Evolutionary conservation across 2,329 filamentous ascomycete species (phyloP).

Genomic region (Aspergillus ochraceus): DNA sequence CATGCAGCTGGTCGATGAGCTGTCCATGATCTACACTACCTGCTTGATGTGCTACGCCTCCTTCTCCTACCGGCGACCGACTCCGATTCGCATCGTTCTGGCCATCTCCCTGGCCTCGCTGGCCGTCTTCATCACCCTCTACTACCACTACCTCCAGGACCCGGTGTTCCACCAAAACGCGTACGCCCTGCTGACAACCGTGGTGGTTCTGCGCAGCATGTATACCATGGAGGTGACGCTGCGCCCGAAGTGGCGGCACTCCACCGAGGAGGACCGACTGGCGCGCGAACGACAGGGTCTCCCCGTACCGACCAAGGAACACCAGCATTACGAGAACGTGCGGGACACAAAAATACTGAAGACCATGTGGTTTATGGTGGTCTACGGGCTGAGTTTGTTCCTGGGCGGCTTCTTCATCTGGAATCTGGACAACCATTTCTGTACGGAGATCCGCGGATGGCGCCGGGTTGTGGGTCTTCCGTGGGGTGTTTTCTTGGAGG

Average conservation of each 20-base stretch:
- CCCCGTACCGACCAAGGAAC: constrained; percentile 43
- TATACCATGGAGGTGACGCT: constrained; percentile 72
- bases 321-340: constrained; percentile 51
- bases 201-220: constrained; percentile 71
- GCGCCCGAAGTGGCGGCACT: constrained; percentile 57
- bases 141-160: constrained; percentile 80
- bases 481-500: constrained; percentile 75
- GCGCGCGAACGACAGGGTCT: constrained; percentile 36
- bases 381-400: constrained; percentile 68
- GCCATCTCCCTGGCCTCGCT: constrained; percentile 58
- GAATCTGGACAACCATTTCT: constrained; percentile 78
- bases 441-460: constrained; percentile 63
- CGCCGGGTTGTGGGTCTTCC: constrained; percentile 70
- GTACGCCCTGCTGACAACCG: constrained; percentile 70
- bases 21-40: constrained; percentile 72
- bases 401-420: constrained; percentile 74
- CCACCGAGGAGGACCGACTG: constrained; percentile 47
- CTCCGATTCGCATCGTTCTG: constrained; percentile 52
- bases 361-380: constrained; percentile 76
- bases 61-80: constrained; percentile 67
- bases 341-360: constrained; percentile 60
- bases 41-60: constrained; percentile 71
- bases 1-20: constrained; percentile 70
- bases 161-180: constrained; percentile 80
- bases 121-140: constrained; percentile 70